Percentiles rank a stretch among this genome's conserved stretches.
Conservation (phyloP, 495 filamentous ascomycete genomes). For the Talaromyces proteolyticus region DNA sequence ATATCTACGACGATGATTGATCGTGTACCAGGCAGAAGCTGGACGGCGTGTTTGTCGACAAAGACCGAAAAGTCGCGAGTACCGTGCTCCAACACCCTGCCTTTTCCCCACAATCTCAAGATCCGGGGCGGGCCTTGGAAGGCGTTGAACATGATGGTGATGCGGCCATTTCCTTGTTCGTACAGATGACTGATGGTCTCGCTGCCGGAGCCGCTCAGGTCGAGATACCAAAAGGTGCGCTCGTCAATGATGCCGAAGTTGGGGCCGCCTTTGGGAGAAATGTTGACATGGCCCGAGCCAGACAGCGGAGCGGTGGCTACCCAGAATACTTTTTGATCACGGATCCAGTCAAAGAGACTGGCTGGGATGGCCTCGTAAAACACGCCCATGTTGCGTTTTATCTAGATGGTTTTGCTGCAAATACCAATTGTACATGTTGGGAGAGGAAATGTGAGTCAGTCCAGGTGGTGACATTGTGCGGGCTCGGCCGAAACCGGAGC, state of each 20-base stretch:
- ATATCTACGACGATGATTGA: conserved; percentile 61
- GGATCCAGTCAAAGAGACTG: conserved; percentile 50
- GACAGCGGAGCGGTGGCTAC: conserved; percentile 59
- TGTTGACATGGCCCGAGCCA: conserved; percentile 52
- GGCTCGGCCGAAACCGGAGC: too few relatives aligned
- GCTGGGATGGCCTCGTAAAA: conserved; percentile 57
- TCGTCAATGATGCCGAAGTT: conserved; percentile 52
- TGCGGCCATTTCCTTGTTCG: conserved; percentile 57
- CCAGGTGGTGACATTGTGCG: too few relatives aligned
- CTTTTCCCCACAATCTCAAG: conserved; percentile 63
- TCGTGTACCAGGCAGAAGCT: conserved; percentile 41
- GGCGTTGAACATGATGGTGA: conserved; percentile 66
- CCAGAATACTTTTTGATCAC: conserved; percentile 61
- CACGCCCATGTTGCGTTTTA: conserved; percentile 56
- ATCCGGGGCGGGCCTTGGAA: conserved; percentile 62
- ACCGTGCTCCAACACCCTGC: conserved; percentile 56
- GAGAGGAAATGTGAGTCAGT: too few relatives aligned
- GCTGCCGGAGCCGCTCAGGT: conserved; percentile 62
- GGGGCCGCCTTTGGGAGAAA: conserved; percentile 64
- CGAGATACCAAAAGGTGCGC: conserved; percentile 62
- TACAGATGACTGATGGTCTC: conserved; percentile 71
- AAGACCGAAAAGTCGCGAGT: conserved; percentile 16
- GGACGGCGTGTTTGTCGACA: conserved; percentile 19
- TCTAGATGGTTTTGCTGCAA: too few relatives aligned
- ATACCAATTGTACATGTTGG: too few relatives aligned